These are phyloP conservation scores for Aspergillus novoparasiticus DNA, from an alignment of 2,329 filamentous ascomycete species.

Conservation along the genomic window DNA sequence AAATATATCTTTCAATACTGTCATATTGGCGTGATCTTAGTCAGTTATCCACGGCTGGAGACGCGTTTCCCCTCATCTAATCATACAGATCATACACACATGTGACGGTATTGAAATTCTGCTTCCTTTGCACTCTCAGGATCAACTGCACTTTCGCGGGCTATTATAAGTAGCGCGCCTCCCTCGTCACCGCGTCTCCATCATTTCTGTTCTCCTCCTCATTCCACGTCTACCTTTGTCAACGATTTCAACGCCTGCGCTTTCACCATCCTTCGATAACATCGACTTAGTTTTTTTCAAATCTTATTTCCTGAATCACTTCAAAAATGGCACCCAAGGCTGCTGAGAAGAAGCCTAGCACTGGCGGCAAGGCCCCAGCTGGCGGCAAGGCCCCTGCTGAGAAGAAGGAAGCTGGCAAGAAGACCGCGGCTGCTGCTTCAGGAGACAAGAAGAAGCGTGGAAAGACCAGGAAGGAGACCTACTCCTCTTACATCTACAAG, in stretches of 20 bases:
- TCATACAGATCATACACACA: conserved; percentile 50
- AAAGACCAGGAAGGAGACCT: conserved; percentile 99
- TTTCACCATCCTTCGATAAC: conserved; percentile 27
- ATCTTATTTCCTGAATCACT: conserved; percentile 24
- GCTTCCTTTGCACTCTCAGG: conserved; percentile 44
- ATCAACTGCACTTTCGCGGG: conserved; percentile 46
- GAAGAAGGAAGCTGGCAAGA: conserved; percentile 99
- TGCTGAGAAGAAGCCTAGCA: conserved; percentile 95
- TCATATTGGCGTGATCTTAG: conserved; percentile 21
- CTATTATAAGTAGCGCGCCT: conserved; percentile 50
- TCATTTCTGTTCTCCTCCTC: conserved; percentile 35
- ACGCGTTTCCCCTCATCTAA: conserved; percentile 35
- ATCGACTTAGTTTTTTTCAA: conserved; percentile 32
- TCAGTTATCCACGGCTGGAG: conserved; percentile 8
- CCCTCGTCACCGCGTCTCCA: conserved; percentile 45
- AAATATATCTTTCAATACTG: conserved; percentile 23
- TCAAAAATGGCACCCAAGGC: conserved; percentile 91
- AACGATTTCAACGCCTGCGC: conserved; percentile 8
- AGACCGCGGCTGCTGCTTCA: conserved; percentile 79
- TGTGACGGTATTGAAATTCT: conserved; percentile 51
- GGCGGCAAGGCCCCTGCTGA: conserved; percentile 77
- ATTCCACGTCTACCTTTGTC: conserved; percentile 33
- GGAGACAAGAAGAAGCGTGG: conserved; percentile 99
- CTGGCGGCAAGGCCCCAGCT: conserved; percentile 87
- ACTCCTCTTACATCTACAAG: conserved; percentile 99